These are phyloP conservation scores for Paxillus involutus DNA, from an alignment of 768 basidiomycete species.

Conservation along the genomic window DNA sequence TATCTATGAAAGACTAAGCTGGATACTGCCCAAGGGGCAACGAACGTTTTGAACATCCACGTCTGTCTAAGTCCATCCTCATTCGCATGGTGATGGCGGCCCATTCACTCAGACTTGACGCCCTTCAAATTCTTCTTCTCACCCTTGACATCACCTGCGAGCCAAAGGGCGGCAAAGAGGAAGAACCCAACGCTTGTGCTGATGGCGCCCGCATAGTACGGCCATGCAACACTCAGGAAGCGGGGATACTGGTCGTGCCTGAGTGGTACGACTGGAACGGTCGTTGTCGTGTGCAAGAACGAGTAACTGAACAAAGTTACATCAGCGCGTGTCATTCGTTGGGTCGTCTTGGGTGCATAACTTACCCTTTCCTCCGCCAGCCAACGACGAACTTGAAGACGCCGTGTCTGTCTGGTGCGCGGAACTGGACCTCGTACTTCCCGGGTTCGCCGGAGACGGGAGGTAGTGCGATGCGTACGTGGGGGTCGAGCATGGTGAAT, in stretches of 20 bases:
- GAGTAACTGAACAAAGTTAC: conserved; percentile 51
- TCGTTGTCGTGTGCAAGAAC: conserved; percentile 70
- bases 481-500: conserved; percentile 99
- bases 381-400: conserved; percentile 97
- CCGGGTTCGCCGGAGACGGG: conserved; percentile 58
- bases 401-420: conserved; percentile 91
- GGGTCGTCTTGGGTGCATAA: neutral
- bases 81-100: too few species aligned
- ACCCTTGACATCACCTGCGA: conserved; percentile 77
- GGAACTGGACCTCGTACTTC: conserved; percentile 81
- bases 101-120: conserved; percentile 27
- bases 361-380: conserved; percentile 86
- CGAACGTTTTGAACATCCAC: conserved; percentile 5
- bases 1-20: conserved; percentile 11
- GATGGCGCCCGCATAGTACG: conserved; percentile 90
- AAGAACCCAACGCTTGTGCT: conserved; percentile 86
- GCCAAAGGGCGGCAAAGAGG: conserved; percentile 84
- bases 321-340: neutral
- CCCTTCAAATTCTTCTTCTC: conserved; percentile 48
- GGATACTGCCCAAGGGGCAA: neutral
- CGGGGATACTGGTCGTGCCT: conserved; percentile 94
- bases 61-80: neutral
- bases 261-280: conserved; percentile 87
- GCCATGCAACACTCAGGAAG: conserved; percentile 94
- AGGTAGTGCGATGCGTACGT: conserved; percentile 77